Conservation (phyloP, 495 filamentous ascomycete genomes). For the Aspergillus haitiensis region DNA sequence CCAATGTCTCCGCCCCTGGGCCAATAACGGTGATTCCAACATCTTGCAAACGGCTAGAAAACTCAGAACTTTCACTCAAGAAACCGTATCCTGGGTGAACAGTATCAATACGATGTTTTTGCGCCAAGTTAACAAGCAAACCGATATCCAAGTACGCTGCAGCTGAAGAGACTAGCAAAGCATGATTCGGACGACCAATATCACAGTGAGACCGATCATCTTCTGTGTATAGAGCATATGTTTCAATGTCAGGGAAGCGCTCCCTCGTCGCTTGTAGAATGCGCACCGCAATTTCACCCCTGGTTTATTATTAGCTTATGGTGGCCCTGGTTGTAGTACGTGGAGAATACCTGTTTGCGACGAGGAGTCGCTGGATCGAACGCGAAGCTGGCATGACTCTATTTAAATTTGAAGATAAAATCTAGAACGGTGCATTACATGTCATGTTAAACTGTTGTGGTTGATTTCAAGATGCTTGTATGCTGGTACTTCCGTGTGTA, state of each 20-base stretch:
- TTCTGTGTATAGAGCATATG: slow-evolving; percentile 53
- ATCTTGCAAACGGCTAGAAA: slow-evolving; percentile 52
- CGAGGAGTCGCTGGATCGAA: slow-evolving; percentile 53
- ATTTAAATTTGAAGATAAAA: not conserved
- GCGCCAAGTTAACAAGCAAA: slow-evolving; percentile 44
- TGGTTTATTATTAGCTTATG: slow-evolving; percentile 28
- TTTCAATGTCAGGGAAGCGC: slow-evolving; percentile 47
- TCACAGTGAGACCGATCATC: slow-evolving; percentile 56
- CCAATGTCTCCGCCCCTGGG: slow-evolving; percentile 52
- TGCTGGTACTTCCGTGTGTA: not conserved
- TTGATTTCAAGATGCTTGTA: not conserved
- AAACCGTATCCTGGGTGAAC: slow-evolving; percentile 66
- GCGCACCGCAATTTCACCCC: slow-evolving; percentile 62
- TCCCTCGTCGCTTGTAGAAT: slow-evolving; percentile 59
- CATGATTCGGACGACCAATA: slow-evolving; percentile 44
- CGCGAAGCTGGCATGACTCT: slow-evolving; percentile 26
- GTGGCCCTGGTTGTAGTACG: not conserved
- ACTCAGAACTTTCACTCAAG: slow-evolving; percentile 58
- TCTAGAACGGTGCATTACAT: not conserved
- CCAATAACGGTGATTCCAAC: slow-evolving; percentile 53
- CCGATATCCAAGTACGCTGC: slow-evolving; percentile 53
- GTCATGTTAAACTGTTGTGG: not conserved
- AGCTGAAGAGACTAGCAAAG: slow-evolving; percentile 49
- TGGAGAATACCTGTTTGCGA: slow-evolving; percentile 55
- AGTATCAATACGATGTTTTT: slow-evolving; percentile 53